Evolutionary conservation across 1,284 basidiomycete species (phyloP).

Genomic region (Ceratobasidium sp.): DNA sequence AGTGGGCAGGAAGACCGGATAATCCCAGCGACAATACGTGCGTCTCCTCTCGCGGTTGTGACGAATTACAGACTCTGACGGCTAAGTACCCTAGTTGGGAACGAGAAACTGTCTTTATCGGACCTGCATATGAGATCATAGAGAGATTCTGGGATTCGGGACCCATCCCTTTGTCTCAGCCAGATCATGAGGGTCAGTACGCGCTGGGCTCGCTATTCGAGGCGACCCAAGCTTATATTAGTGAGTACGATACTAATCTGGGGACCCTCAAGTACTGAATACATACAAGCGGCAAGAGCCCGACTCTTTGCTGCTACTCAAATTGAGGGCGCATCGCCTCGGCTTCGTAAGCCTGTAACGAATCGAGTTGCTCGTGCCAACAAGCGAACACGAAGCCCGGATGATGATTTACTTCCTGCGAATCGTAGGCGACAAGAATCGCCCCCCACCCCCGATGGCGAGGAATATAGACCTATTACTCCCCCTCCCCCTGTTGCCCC

Average conservation of each 20-base stretch:
- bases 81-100: constrained; percentile 2
- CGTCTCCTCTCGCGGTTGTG: no score
- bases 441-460: neutral
- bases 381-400: constrained; percentile 13
- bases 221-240: constrained; percentile 9
- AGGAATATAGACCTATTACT: neutral
- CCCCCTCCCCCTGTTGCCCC: neutral
- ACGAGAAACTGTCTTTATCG: neutral
- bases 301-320: neutral
- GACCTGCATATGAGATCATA: neutral
- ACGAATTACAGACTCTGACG: no score
- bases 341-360: neutral
- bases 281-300: no score
- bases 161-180: constrained; percentile 4
- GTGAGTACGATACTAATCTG: constrained; percentile 1
- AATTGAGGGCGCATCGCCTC: neutral
- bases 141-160: constrained; percentile 18
- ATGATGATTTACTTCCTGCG: neutral
- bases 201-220: constrained; percentile 4
- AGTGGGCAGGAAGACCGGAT: constrained; percentile 28
- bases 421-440: constrained; percentile 16
- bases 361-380: neutral
- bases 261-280: no score
- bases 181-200: constrained; percentile 20
- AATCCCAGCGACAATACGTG: constrained; percentile 16